A percentile compares a stretch with the other conserved stretches of the same genome.
These are phyloP conservation scores for Parascedosporium putredinis DNA, from an alignment of 2,329 filamentous ascomycete genomes.

Conservation along the genomic window DNA sequence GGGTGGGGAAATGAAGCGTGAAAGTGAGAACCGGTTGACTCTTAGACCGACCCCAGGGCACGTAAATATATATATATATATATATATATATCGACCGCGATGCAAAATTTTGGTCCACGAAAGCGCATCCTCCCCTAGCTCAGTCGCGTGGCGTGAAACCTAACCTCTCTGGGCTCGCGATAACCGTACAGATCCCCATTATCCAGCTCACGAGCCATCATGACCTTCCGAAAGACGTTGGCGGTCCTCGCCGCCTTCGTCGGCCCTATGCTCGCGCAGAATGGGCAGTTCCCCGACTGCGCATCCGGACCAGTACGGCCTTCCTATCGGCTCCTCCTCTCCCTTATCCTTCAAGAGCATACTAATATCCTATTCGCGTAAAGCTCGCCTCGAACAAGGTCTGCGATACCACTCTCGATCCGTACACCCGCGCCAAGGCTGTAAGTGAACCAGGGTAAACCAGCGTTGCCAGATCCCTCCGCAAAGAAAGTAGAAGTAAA, in stretches of 20 bases:
- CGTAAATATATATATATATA: no score
- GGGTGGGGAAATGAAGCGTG: no score
- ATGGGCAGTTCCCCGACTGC: constrained; percentile 6
- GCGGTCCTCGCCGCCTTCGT: constrained; percentile 2
- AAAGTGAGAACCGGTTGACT: no score
- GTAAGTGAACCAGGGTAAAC: no score
- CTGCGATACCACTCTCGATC: constrained; percentile 6
- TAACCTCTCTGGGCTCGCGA: no score
- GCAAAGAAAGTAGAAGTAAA: constrained; percentile 8
- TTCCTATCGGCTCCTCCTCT: neutral
- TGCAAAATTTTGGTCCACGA: neutral
- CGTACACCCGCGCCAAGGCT: constrained; percentile 3
- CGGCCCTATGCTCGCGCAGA: neutral
- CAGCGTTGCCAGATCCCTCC: no score
- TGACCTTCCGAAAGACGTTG: constrained; percentile 1
- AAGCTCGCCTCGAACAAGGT: constrained; percentile 7
- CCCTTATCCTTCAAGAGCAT: neutral
- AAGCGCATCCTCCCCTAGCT: neutral
- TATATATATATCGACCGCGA: neutral
- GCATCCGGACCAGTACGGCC: constrained; percentile 4
- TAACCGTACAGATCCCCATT: no score
- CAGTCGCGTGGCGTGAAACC: no score
- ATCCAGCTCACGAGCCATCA: neutral
- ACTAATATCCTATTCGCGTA: no score
- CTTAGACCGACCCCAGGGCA: no score